Conservation (phyloP, 306 rosid species). For the Bauhinia variegata region DNA sequence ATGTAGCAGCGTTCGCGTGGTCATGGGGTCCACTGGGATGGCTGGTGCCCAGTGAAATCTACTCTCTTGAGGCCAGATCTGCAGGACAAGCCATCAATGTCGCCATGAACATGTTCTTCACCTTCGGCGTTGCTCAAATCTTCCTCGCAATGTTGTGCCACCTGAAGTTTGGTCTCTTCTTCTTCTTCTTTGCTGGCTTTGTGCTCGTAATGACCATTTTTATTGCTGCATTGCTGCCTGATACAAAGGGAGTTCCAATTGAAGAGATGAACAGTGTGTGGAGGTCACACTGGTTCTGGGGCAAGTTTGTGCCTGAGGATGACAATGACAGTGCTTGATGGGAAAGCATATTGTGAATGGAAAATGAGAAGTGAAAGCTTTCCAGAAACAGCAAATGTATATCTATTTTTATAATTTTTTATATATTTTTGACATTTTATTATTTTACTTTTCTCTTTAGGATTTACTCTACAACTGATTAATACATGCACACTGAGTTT, state of each 20-base stretch:
- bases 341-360: too few species aligned
- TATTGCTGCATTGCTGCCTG: conserved; percentile 46
- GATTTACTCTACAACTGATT: too few species aligned
- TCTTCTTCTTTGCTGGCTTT: conserved; percentile 54
- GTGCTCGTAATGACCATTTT: conserved; percentile 53
- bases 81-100: conserved; percentile 67
- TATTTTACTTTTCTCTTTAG: too few species aligned
- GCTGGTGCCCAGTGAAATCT: conserved; percentile 67
- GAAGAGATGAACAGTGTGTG: conserved; percentile 58
- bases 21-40: conserved; percentile 78
- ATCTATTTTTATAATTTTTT: too few species aligned
- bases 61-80: conserved; percentile 56
- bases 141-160: conserved; percentile 61
- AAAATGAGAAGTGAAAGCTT: too few species aligned
- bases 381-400: too few species aligned
- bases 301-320: conserved; percentile 19
- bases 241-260: conserved; percentile 57
- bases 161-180: conserved; percentile 60
- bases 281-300: conserved; percentile 68
- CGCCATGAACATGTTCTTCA: conserved; percentile 57
- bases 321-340: neutral
- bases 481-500: too few species aligned
- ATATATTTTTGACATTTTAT: too few species aligned
- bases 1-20: conserved; percentile 77
- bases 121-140: conserved; percentile 50